Evolutionary conservation across 331 rosid genomes (phyloP), one percentile per base, ranked within the genome.

Genomic region (Prunus yedoensis): DNA sequence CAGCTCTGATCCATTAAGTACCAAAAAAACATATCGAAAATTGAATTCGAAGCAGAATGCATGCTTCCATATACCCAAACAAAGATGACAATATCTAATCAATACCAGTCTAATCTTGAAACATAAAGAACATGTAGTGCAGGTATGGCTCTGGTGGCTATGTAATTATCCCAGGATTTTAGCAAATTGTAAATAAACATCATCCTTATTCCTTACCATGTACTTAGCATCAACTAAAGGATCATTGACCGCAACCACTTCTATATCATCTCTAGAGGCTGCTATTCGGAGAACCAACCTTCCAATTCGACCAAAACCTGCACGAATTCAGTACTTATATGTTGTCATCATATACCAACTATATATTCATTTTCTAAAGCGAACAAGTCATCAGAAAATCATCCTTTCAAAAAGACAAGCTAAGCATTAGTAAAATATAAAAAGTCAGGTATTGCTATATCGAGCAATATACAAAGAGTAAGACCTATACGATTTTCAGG

Each of bases 261-360:
- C 97, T 30, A 95, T 83, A 86, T 92, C 99, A 89, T 90, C 99
- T 81, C 99, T 81, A 46, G 81, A 70, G 82, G 83, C 68, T 28
- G 99, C 99, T 69, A 95, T 79, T n/a, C 99, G 93, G 51, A 95
- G 79, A 62, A 95, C 97, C 91, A 95, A 85, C 85, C 99, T 88
- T 81, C 99, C 99, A 82, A 95, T 95, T 28, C 99, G 91, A 76
- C 99, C 99, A 85, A 95, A 95, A 74, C 99, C 99, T 94, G 84
- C 72, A 70, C 30, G 21, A 50, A 66, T 67, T 62, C 49, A 78
- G 47, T 45, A 68, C 11, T 32, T 25, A 68, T 64, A 18, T 11
- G 49, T 46, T 46, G 12, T 58, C 69, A 77, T 28, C 21, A 47
- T 11, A 47, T 30, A 60, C 8, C 14, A 67, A 3, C 25, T 0